Evolutionary conservation across 106 monocot genomes (phyloP), one percentile per base, ranked within the genome.

Genomic region (Dendrobium chrysotoxum): DNA sequence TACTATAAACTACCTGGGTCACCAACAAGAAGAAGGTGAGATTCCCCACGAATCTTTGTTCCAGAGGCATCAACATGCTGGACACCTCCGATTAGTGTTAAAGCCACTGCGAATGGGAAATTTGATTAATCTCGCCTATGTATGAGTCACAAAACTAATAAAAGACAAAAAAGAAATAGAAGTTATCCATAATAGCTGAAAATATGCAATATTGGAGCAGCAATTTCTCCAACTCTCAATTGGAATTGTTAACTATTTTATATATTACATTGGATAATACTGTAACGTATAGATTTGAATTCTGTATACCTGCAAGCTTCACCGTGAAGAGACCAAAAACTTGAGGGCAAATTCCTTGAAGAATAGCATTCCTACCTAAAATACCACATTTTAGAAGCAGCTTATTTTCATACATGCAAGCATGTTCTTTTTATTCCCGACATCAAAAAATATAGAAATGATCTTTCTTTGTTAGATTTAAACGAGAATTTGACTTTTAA

Each of bases 311-410:
- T 86, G 98, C 95, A 83, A 99, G 95, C 80, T 99, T 99, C 82
- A 99, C 98, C 67, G 98, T 99, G 75, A 99, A 99, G 40, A 99
- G 95, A 58, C 98, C 95, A 88, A 91, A 99, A 40, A 99, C 78
- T 83, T 99, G 98, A 66, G 98, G 93, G 76, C 98, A 99, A 70
- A 99, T 91, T 85, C 89, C 98, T 87, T 88, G 89, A 54, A 99
- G 80, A 78, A 99, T 95, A 79, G 79, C 81, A 88, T 99, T 99
- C 85, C 98, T 91, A 64, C 98, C 98, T 95, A 85, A 84, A 80
- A 86, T 30, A 16, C 35, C 15, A 35, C 35, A 70, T 28, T 70
- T 70, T 31, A 76, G 18, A 75, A 75, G 30, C 1, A 47, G 47
- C 10, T 41, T 76, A 47, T 47, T 76, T 47, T 76, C 20, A 47